A percentile compares a stretch with the other conserved stretches of the same genome.
Evolutionary conservation across 805 yeast genomes (phyloP).

Genomic region (Pichia nanzhaoensis): DNA sequence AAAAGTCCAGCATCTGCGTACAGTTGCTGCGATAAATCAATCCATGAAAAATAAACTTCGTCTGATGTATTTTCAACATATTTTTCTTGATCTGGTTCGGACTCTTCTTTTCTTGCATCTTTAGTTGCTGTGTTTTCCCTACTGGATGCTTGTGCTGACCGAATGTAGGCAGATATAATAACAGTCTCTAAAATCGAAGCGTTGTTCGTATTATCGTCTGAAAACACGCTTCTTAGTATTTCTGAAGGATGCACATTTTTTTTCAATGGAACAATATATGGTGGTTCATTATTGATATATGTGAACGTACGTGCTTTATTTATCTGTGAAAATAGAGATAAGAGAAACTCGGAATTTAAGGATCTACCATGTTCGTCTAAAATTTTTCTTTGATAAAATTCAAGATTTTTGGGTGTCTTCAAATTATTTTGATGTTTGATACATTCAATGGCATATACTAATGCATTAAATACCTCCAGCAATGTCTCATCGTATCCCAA

Average conservation of each 20-base stretch:
- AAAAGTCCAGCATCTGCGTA: conserved; percentile 35
- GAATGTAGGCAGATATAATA: conserved; percentile 8
- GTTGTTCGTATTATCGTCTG: conserved; percentile 16
- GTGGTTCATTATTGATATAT: conserved; percentile 25
- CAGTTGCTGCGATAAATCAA: conserved; percentile 31
- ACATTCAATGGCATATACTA: conserved; percentile 27
- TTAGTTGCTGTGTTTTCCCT: background rate
- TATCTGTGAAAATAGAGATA: conserved; percentile 14
- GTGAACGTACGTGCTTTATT: conserved; percentile 25
- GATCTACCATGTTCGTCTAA: conserved; percentile 13
- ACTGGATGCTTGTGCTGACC: conserved; percentile 2
- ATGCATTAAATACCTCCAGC: conserved; percentile 28
- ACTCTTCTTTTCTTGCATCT: background rate
- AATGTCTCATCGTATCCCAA: conserved; percentile 32
- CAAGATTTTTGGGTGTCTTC: background rate
- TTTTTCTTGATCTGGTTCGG: background rate
- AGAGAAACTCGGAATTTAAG: conserved; percentile 15
- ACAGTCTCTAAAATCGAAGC: conserved; percentile 12
- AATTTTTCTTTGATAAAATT: conserved; percentile 4
- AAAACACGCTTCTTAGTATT: conserved; percentile 19
- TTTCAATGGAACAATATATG: conserved; percentile 25
- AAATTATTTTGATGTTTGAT: conserved; percentile 11
- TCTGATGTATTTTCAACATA: conserved; percentile 2
- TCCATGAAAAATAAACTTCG: conserved; percentile 32
- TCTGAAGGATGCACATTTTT: conserved; percentile 29